Conservation (phyloP, 148 eudicot genomes). For the Salicornia ramosissima region DNA sequence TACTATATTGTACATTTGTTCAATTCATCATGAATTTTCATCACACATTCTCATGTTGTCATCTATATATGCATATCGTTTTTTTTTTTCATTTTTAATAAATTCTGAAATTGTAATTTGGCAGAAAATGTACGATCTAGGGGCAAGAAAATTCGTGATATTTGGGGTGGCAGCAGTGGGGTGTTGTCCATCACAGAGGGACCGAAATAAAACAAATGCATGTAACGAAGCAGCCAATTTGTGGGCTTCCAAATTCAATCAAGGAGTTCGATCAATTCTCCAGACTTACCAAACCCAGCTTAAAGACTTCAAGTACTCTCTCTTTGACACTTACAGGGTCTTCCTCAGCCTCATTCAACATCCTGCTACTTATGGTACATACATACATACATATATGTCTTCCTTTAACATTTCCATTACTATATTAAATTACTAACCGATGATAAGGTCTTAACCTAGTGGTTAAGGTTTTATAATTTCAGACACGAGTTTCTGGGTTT, state of each 20-base stretch:
- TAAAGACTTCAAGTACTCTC: slow-evolving; percentile 42
- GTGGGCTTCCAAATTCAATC: slow-evolving; percentile 54
- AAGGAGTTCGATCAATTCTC: slow-evolving; percentile 41
- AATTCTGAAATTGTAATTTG: neutral
- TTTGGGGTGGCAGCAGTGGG: slow-evolving; percentile 55
- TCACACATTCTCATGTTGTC: no score
- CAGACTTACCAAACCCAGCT: slow-evolving; percentile 35
- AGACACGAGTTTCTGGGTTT: no score
- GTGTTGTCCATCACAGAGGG: slow-evolving; percentile 64
- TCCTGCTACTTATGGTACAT: slow-evolving; percentile 53
- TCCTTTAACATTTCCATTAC: no score
- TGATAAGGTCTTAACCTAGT: no score
- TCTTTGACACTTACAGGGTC: slow-evolving; percentile 44
- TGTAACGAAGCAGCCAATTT: slow-evolving; percentile 57
- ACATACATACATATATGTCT: no score
- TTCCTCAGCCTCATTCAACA: slow-evolving; percentile 40
- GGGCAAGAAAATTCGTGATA: slow-evolving; percentile 55
- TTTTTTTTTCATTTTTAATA: no score
- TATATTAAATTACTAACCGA: no score
- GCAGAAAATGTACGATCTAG: slow-evolving; percentile 51
- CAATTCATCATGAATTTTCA: no score
- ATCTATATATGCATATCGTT: no score
- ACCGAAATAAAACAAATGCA: slow-evolving; percentile 28
- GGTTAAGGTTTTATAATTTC: no score
- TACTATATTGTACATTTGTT: no score